These are phyloP conservation scores for Penicillium brasilianum DNA, from an alignment of 2,329 filamentous ascomycete species.

Conservation along the genomic window DNA sequence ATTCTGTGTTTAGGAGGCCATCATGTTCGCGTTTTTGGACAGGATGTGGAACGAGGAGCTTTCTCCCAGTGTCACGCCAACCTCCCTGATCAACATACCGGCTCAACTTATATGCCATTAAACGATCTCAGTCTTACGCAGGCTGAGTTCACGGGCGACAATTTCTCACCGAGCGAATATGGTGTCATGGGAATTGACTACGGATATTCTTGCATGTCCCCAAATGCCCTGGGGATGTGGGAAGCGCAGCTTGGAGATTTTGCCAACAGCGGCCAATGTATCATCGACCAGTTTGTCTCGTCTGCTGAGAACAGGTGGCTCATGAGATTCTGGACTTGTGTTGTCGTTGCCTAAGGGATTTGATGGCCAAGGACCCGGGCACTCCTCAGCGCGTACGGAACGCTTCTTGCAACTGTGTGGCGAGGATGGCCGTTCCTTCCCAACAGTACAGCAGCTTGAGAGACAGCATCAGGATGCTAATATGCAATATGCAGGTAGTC, in stretches of 20 bases:
- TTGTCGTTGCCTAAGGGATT: slow-evolving; percentile 97
- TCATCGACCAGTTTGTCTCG: not conserved
- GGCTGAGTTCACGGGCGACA: not conserved
- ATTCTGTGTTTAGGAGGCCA: slow-evolving; percentile 63
- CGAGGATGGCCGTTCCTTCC: slow-evolving; percentile 93
- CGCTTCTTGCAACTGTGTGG: slow-evolving; percentile 96
- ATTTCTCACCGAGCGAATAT: not conserved
- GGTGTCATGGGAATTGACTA: not conserved
- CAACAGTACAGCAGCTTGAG: slow-evolving; percentile 81
- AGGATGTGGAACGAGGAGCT: slow-evolving; percentile 98
- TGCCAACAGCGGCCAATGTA: not conserved
- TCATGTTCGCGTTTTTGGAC: slow-evolving; percentile 94
- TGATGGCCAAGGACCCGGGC: slow-evolving; percentile 95
- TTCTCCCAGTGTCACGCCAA: slow-evolving; percentile 98
- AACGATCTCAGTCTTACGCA: not conserved
- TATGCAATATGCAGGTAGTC: slow-evolving; percentile 98
- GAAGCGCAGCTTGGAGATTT: not conserved
- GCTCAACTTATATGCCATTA: not conserved
- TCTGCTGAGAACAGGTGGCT: not conserved
- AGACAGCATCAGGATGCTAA: slow-evolving; percentile 99
- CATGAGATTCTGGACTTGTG: slow-evolving; percentile 70
- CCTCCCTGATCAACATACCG: slow-evolving; percentile 77
- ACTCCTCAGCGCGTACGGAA: slow-evolving; percentile 95
- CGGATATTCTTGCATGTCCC: not conserved
- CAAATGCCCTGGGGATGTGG: not conserved